Conservation (phyloP, 2,329 filamentous ascomycete genomes). For the Madurella fahalii region DNA sequence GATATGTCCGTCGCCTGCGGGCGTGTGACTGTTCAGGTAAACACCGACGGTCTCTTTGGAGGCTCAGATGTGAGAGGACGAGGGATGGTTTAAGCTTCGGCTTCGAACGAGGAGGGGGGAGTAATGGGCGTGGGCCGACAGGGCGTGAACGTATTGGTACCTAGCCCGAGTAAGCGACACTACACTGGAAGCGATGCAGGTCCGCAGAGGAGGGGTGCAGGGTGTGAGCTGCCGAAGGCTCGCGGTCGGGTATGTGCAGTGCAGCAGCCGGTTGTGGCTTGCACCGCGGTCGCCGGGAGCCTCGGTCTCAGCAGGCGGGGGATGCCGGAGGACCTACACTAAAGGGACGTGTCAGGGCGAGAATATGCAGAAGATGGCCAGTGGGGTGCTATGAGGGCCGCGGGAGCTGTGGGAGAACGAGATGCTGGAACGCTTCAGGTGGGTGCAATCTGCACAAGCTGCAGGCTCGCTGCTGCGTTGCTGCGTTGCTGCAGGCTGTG, state of each 20-base stretch:
- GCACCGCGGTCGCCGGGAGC: constrained; percentile 4
- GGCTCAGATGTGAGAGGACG: not conserved
- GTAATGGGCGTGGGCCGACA: not conserved
- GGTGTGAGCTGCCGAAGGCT: constrained; percentile 16
- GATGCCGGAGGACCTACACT: constrained; percentile 3
- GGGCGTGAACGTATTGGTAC: constrained; percentile 15
- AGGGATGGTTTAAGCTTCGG: constrained; percentile 1
- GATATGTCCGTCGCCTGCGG: not conserved
- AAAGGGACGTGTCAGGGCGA: not conserved
- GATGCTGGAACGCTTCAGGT: constrained; percentile 8
- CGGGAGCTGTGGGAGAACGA: not conserved
- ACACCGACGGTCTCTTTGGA: not conserved
- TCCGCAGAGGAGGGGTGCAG: constrained; percentile 15
- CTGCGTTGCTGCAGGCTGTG: not conserved
- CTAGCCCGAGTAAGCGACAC: constrained; percentile 14
- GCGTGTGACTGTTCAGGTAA: not conserved
- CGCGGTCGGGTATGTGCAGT: constrained; percentile 6
- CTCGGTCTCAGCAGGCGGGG: constrained; percentile 16
- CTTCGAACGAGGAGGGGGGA: not conserved
- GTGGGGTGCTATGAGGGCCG: not conserved
- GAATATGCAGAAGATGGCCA: constrained; percentile 2
- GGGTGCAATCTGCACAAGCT: constrained; percentile 17
- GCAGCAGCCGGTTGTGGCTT: constrained; percentile 6
- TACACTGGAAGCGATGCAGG: constrained; percentile 16
- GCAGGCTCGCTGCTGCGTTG: not conserved